Conservation (phyloP, 805 yeast species). For the Ascoidea tarda region DNA sequence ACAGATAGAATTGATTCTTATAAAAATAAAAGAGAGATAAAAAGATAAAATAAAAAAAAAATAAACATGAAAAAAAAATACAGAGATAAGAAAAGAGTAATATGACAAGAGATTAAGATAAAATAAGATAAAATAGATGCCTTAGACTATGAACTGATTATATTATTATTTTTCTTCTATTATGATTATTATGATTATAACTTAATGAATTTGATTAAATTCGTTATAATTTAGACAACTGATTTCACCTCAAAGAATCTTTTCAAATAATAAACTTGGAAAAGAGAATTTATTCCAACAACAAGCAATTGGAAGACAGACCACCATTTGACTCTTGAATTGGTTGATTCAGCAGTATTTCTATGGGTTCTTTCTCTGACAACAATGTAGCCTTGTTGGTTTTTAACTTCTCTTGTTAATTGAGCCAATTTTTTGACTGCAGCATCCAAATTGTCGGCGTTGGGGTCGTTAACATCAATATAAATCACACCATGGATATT, state of each 20-base stretch:
- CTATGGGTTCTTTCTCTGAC: slow-evolving; percentile 96
- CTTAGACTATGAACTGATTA: no score
- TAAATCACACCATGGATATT: slow-evolving; percentile 89
- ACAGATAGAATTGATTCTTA: no score
- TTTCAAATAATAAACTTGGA: slow-evolving; percentile 88
- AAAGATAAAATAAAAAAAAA: no score
- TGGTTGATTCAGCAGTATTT: slow-evolving; percentile 96
- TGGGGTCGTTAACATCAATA: slow-evolving; percentile 65
- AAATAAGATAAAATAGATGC: no score
- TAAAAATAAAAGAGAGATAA: no score
- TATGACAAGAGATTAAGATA: no score
- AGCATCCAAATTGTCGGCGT: slow-evolving; percentile 67
- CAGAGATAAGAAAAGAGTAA: no score
- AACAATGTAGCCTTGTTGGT: slow-evolving; percentile 83
- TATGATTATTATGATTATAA: no score
- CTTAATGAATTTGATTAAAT: no score
- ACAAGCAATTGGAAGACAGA: slow-evolving; percentile 80
- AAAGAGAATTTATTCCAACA: slow-evolving; percentile 74
- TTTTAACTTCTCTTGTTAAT: slow-evolving; percentile 73
- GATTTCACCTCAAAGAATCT: slow-evolving; percentile 93
- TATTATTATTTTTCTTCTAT: no score
- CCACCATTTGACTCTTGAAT: slow-evolving; percentile 97
- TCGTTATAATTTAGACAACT: slow-evolving; percentile 37
- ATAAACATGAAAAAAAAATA: no score
- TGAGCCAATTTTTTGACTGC: slow-evolving; percentile 67